phyloP scores from a whole-genome alignment of 1,284 basidiomycete genomes.

The Ustilago shanxiensis region DNA sequence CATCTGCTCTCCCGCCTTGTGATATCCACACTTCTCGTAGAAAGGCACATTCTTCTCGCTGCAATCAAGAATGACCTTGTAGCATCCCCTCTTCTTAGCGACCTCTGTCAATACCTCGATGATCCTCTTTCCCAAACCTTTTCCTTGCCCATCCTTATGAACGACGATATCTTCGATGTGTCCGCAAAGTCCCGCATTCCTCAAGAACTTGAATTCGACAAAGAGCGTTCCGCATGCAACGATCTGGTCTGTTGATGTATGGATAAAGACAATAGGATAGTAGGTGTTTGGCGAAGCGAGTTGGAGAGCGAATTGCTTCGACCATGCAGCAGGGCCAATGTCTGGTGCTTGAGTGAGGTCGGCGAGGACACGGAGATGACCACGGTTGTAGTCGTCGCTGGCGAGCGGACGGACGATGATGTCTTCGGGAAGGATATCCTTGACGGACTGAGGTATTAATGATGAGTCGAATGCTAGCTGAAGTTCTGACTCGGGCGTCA shows the following conservation, averaged over 20 bases:
- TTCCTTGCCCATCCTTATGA: slow-evolving; percentile 85
- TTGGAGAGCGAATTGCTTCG: slow-evolving; percentile 50
- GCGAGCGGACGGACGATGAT: slow-evolving; percentile 86
- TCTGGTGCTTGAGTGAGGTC: slow-evolving; percentile 84
- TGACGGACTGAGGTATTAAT: slow-evolving; percentile 77
- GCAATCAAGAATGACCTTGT: slow-evolving; percentile 98
- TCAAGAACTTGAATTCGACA: slow-evolving; percentile 91
- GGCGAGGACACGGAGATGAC: slow-evolving; percentile 85
- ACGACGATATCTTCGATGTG: slow-evolving; percentile 99
- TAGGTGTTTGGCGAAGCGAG: slow-evolving; percentile 72
- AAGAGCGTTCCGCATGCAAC: slow-evolving; percentile 87
- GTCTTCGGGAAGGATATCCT: slow-evolving; percentile 74
- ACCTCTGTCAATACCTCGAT: slow-evolving; percentile 83
- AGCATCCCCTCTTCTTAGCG: slow-evolving; percentile 82
- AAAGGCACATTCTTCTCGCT: slow-evolving; percentile 91
- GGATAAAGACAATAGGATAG: slow-evolving; percentile 86
- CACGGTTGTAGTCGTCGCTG: slow-evolving; percentile 83
- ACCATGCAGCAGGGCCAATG: slow-evolving; percentile 76
- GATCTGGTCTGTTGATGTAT: slow-evolving; percentile 80
- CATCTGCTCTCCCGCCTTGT: slow-evolving; percentile 68
- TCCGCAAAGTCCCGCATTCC: slow-evolving; percentile 83
- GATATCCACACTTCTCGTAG: slow-evolving; percentile 90
- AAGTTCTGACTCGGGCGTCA: slow-evolving; percentile 79
- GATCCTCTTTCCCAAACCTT: slow-evolving; percentile 86
- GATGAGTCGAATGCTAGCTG: slow-evolving; percentile 81